Percentiles rank a stretch among this genome's conserved stretches.
phyloP scores from a whole-genome alignment of 2,329 filamentous ascomycete species.

The Myriosclerotinia scirpicola region DNA sequence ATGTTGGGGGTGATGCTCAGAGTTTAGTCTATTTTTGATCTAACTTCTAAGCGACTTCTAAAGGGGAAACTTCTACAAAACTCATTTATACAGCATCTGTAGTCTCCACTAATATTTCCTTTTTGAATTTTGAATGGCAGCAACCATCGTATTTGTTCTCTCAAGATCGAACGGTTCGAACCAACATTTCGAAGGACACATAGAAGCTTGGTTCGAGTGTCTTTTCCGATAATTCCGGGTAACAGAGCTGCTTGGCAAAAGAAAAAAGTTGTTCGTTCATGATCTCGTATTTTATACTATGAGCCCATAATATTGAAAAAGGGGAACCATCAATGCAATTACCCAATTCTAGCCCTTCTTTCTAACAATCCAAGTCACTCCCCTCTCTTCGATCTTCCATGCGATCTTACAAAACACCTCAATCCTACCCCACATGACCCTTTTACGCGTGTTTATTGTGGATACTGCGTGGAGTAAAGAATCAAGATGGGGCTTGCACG shows the following conservation, averaged over 20 bases:
- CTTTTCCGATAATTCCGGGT: not conserved
- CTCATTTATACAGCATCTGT: not conserved
- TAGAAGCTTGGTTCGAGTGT: not conserved
- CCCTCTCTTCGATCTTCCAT: conserved; percentile 1
- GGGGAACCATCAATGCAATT: not conserved
- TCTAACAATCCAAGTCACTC: not conserved
- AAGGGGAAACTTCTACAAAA: not conserved
- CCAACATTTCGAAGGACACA: not conserved
- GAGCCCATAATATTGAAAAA: not conserved
- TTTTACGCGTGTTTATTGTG: conserved; percentile 14
- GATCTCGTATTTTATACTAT: not conserved
- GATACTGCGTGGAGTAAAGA: conserved; percentile 10
- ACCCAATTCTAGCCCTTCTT: not conserved
- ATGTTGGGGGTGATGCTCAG: not conserved
- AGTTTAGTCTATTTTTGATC: not conserved
- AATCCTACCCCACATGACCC: conserved; percentile 4
- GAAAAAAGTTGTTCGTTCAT: not conserved
- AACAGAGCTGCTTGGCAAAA: not conserved
- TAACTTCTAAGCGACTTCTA: not conserved
- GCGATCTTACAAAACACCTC: conserved; percentile 2
- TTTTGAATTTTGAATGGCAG: not conserved
- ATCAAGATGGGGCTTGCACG: conserved; percentile 1
- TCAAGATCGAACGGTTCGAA: not conserved
- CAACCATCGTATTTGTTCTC: not conserved
- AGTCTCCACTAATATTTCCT: not conserved